Conservation (phyloP, 805 yeast species). For the Peterozyma toletana region DNA sequence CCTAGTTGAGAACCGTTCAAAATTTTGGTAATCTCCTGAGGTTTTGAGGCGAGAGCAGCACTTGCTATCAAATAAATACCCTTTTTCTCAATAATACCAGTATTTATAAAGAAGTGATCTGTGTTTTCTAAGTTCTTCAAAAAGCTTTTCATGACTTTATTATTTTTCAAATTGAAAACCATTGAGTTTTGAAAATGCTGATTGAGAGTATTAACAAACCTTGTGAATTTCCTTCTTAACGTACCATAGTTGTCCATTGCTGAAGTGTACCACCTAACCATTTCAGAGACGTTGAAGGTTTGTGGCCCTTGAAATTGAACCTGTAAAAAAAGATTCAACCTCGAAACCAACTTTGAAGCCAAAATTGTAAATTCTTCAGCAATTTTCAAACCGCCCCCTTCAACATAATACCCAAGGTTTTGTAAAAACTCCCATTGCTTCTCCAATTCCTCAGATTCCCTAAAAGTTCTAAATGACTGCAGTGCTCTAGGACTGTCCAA, state of each 20-base stretch:
- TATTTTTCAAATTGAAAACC: constrained; percentile 47
- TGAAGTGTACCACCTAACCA: constrained; percentile 61
- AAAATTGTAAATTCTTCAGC: constrained; percentile 69
- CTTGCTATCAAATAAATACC: constrained; percentile 83
- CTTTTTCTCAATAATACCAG: constrained; percentile 61
- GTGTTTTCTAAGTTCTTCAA: constrained; percentile 53
- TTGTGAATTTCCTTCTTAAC: constrained; percentile 71
- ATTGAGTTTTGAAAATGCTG: constrained; percentile 69
- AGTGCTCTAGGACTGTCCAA: constrained; percentile 64
- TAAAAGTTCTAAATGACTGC: constrained; percentile 69
- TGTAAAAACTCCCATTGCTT: constrained; percentile 73
- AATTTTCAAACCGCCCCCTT: constrained; percentile 73
- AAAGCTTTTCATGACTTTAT: constrained; percentile 36
- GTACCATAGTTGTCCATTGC: constrained; percentile 68
- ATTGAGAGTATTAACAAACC: constrained; percentile 65
- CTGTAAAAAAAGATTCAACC: constrained; percentile 64
- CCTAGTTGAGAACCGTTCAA: constrained; percentile 43
- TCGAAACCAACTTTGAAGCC: constrained; percentile 57
- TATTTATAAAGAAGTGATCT: constrained; percentile 71
- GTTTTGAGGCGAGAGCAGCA: constrained; percentile 35
- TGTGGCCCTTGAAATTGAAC: constrained; percentile 66
- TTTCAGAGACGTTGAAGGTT: constrained; percentile 26
- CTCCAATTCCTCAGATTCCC: constrained; percentile 87
- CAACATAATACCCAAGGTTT: constrained; percentile 69
- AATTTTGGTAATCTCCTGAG: constrained; percentile 34